Evolutionary conservation across 2,329 filamentous ascomycete genomes (phyloP), one percentile per base, ranked within the genome.

Genomic region (Calonectria henricotiae): DNA sequence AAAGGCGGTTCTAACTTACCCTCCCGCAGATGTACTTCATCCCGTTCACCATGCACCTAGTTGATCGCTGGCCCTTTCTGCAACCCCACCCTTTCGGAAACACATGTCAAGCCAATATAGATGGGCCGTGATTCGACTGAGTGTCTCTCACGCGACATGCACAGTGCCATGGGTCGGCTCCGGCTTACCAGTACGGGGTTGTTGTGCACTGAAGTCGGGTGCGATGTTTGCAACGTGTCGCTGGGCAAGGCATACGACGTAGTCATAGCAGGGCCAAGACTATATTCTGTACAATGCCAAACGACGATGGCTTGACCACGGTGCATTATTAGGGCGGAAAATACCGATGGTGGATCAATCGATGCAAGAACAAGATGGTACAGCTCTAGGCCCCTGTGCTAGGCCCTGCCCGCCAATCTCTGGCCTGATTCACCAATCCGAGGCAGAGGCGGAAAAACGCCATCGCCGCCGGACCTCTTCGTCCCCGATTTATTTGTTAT

Each of bases 51-150:
- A 23, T 9, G 46, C 20, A n/a, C 47, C 32, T 47, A 30, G 23
- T 23, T 47, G 49, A 58, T 63, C 41, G 47, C 41, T 32, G 23
- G 37, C 39, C 62, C 39, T 65, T 49, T 25, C 27, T 32, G 37
- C 46, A 23, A 65, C 67, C 67, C 65, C 62, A 65, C 67, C 62
- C 27, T 47, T 27, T 62, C 46, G 43, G 67, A 62, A 47, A 62
- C 67, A 69, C 67, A 69, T 69, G 67, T 69, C 55, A 65, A 44
- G 67, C 62, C 54, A 9, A 6, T 25, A 20, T 20, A 20, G 25
- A 47, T 49, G 11, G 39, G 43, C 12, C 23, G 27, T 65, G 62
- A 65, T 69, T 69, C 62, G 62, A 47, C 30, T 39, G 39, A 46
- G 23, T 32, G 44, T 30, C 27, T 17, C 55, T 62, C 62, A 69